Conservation (phyloP, 2,329 filamentous ascomycete genomes). For the Fonsecaea nubica region DNA sequence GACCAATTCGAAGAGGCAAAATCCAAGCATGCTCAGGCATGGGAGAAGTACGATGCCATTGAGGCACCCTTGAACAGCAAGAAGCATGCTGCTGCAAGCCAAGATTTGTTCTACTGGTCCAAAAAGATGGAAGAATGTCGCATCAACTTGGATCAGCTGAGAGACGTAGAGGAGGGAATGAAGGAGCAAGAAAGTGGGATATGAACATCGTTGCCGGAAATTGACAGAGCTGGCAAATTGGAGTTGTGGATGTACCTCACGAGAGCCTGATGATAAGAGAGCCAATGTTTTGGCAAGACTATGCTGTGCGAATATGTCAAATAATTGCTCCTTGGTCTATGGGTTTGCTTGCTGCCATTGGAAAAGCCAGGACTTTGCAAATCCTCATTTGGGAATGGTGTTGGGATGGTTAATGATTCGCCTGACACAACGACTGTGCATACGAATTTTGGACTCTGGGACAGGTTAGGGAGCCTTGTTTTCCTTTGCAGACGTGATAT, state of each 20-base stretch:
- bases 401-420: background rate
- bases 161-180: constrained; percentile 41
- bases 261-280: background rate
- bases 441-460: background rate
- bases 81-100: constrained; percentile 37
- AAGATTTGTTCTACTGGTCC: constrained; percentile 39
- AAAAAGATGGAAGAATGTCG: constrained; percentile 41
- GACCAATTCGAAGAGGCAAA: constrained; percentile 82
- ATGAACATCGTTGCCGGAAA: background rate
- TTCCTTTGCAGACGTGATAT: background rate
- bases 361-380: background rate
- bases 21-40: constrained; percentile 64
- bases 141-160: constrained; percentile 39
- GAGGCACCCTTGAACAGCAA: constrained; percentile 39
- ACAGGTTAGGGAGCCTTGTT: background rate
- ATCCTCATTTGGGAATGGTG: background rate
- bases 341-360: background rate
- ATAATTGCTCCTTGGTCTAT: background rate
- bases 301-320: constrained; percentile 1
- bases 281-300: background rate
- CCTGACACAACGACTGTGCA: background rate
- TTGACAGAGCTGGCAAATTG: background rate
- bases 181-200: constrained; percentile 24
- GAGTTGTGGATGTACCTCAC: background rate
- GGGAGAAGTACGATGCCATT: constrained; percentile 40